phyloP scores from a whole-genome alignment of 495 filamentous ascomycete species.

The Penicillium coprophilum region DNA sequence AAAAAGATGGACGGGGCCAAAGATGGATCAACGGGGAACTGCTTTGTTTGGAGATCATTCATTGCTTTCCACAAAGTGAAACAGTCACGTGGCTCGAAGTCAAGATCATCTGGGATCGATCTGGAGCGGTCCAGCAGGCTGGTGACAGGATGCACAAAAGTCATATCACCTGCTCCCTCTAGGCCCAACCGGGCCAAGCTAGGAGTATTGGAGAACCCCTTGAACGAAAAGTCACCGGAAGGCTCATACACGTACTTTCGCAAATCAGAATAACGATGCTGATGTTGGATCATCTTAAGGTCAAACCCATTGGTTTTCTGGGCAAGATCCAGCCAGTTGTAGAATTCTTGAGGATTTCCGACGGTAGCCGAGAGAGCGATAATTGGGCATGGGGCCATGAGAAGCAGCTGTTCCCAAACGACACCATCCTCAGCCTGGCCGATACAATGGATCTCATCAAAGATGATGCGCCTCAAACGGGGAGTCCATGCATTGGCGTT shows the following conservation, averaged over 20 bases:
- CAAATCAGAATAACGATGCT: conserved; percentile 68
- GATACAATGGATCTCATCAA: conserved; percentile 82
- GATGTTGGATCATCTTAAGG: conserved; percentile 64
- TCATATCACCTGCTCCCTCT: conserved; percentile 50
- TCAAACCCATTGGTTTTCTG: conserved; percentile 57
- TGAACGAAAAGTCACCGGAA: conserved; percentile 53
- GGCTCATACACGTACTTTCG: conserved; percentile 65
- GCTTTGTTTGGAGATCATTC: conserved; percentile 47
- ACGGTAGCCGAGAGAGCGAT: conserved; percentile 80
- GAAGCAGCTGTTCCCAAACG: conserved; percentile 77
- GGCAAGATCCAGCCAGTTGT: conserved; percentile 60
- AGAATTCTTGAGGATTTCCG: conserved; percentile 71
- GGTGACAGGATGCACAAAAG: conserved; percentile 67
- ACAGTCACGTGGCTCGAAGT: conserved; percentile 70
- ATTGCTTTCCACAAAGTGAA: conserved; percentile 61
- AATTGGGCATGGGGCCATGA: conserved; percentile 73
- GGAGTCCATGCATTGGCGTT: conserved; percentile 68
- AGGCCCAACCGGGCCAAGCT: conserved; percentile 48
- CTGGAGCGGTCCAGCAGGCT: conserved; percentile 58
- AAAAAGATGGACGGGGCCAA: conserved; percentile 50
- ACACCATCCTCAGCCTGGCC: conserved; percentile 75
- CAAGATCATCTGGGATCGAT: conserved; percentile 63
- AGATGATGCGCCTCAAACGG: conserved; percentile 70
- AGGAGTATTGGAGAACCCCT: conserved; percentile 47
- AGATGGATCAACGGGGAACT: conserved; percentile 44